These are phyloP conservation scores for Botryosphaeria dothidea DNA, from an alignment of 2,329 filamentous ascomycete genomes.

Conservation along the genomic window DNA sequence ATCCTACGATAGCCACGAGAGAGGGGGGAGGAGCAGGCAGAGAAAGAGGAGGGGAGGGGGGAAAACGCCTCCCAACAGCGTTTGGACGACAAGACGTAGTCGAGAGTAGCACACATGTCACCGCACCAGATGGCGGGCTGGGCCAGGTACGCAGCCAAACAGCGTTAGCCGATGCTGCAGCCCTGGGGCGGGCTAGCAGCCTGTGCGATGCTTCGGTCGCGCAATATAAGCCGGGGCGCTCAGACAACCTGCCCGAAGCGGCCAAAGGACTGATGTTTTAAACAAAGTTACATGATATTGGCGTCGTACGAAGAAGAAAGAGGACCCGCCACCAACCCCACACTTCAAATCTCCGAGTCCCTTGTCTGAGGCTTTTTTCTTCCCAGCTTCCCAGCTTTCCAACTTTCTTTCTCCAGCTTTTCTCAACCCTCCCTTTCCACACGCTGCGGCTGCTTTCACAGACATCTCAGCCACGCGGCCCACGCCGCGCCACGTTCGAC, in stretches of 20 bases:
- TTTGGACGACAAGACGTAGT: not conserved
- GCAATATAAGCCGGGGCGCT: not conserved
- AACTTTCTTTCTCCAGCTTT: not conserved
- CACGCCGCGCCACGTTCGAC: not conserved
- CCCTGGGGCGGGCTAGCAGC: not conserved
- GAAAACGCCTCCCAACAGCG: not conserved
- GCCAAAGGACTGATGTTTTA: not conserved
- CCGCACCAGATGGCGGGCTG: not conserved
- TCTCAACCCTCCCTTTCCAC: not conserved
- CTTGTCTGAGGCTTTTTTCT: not conserved
- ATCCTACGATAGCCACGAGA: not conserved
- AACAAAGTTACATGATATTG: not conserved
- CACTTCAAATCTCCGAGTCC: not conserved
- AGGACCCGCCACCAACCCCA: not conserved
- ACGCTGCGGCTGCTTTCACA: not conserved
- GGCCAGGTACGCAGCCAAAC: constrained; percentile 6
- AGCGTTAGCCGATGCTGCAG: not conserved
- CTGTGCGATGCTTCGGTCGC: not conserved
- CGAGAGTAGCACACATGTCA: not conserved
- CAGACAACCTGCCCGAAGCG: constrained; percentile 9
- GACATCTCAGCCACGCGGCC: not conserved
- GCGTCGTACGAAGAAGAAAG: constrained; percentile 10
- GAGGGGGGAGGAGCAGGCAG: not conserved
- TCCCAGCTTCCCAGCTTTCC: not conserved
- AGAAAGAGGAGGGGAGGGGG: not conserved